phyloP scores from a whole-genome alignment of 2,329 filamentous ascomycete genomes.

The Paraconiothyrium sp. region DNA sequence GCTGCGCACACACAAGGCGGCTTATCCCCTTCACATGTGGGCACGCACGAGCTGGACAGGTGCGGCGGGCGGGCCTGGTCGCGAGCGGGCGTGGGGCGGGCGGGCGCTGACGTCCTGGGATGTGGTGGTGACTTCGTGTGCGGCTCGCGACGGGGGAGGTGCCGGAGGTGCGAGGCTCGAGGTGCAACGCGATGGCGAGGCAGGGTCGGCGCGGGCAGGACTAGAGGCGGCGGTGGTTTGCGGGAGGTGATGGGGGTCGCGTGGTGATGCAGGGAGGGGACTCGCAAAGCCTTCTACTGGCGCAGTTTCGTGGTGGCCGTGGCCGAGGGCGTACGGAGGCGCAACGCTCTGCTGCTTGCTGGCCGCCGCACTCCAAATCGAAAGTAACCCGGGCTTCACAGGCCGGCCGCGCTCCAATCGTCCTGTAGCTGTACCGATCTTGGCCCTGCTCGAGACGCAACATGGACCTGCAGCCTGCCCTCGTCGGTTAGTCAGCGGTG shows the following conservation, averaged over 20 bases:
- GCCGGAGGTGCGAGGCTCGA: constrained; percentile 15
- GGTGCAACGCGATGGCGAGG: constrained; percentile 13
- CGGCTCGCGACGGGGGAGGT: constrained; percentile 16
- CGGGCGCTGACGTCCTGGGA: constrained; percentile 39
- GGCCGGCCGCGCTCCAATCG: background rate
- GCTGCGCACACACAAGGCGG: background rate
- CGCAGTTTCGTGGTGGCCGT: constrained; percentile 9
- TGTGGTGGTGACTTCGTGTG: constrained; percentile 24
- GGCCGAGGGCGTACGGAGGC: constrained; percentile 1
- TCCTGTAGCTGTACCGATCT: background rate
- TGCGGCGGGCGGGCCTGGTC: constrained; percentile 18
- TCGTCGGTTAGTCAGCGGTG: constrained; percentile 2
- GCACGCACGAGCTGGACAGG: constrained; percentile 21
- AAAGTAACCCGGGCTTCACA: background rate
- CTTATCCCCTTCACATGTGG: constrained; percentile 8
- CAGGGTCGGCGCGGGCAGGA: background rate
- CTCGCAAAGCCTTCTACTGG: constrained; percentile 5
- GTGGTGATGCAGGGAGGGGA: constrained; percentile 14
- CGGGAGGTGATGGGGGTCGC: constrained; percentile 8
- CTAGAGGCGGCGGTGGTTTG: background rate
- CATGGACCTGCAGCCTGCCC: background rate
- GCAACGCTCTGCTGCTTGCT: constrained; percentile 1
- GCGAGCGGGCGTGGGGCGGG: constrained; percentile 29
- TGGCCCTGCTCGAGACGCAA: background rate
- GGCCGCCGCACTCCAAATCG: constrained; percentile 7